phyloP scores from a whole-genome alignment of 768 basidiomycete species.

The Auriculariales sp. region DNA sequence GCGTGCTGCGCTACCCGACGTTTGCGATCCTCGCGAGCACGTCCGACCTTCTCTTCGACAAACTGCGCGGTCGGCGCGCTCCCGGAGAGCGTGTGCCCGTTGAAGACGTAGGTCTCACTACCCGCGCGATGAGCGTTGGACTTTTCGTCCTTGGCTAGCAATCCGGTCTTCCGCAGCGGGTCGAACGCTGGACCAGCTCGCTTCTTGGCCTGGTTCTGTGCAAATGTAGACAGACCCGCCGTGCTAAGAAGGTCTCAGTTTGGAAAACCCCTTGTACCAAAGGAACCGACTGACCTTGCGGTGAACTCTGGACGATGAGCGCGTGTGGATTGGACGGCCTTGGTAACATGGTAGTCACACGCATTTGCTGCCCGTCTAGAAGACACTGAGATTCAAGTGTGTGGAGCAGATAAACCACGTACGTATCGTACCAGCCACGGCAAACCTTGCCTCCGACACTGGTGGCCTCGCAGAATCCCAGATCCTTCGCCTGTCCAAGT shows the following conservation, averaged over 20 bases:
- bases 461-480: conserved; percentile 68
- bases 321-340: conserved; percentile 58
- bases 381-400: neutral
- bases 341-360: conserved; percentile 86
- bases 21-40: conserved; percentile 66
- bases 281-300: conserved; percentile 40
- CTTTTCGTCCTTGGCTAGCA: conserved; percentile 19
- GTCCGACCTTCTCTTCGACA: conserved; percentile 55
- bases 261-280: neutral
- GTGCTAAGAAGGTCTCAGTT: neutral
- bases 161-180: conserved; percentile 60
- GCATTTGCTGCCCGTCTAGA: conserved; percentile 33
- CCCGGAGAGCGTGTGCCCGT: conserved; percentile 58
- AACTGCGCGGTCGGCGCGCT: conserved; percentile 27
- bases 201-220: neutral
- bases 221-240: neutral
- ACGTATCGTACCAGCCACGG: conserved; percentile 82
- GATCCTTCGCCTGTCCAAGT: conserved; percentile 74
- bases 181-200: conserved; percentile 32
- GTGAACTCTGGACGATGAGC: conserved; percentile 79
- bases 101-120: conserved; percentile 57
- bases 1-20: conserved; percentile 50
- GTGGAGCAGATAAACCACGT: conserved; percentile 27
- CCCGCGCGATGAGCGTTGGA: conserved; percentile 28
- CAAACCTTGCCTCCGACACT: conserved; percentile 74